Percentiles rank a stretch among this genome's conserved stretches.
These are phyloP conservation scores for Artemisia tridentata DNA, from an alignment of 129 eudicot species.

Conservation along the genomic window DNA sequence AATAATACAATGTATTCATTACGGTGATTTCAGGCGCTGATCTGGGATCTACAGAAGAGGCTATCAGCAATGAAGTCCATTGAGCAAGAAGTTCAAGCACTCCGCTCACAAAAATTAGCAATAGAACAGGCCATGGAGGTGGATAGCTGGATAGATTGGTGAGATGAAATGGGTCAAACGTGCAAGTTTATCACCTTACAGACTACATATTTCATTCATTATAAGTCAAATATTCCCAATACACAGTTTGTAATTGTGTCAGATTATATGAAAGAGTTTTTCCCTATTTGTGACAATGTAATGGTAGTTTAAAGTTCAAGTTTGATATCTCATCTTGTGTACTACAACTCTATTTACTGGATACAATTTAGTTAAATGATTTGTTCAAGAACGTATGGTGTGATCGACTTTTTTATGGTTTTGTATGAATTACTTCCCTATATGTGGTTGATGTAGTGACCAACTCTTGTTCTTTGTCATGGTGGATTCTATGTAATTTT, in stretches of 20 bases:
- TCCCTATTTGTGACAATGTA: slow-evolving; percentile 23
- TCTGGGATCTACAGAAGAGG: slow-evolving; percentile 67
- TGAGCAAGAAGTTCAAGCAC: slow-evolving; percentile 76
- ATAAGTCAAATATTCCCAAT: slow-evolving; percentile 15
- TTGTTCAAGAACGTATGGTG: background rate
- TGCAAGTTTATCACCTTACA: slow-evolving; percentile 26
- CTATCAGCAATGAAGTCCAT: slow-evolving; percentile 71
- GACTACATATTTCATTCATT: slow-evolving; percentile 27
- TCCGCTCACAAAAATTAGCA: slow-evolving; percentile 63
- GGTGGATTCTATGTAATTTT: slow-evolving; percentile 4
- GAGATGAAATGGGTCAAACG: background rate
- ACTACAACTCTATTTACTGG: slow-evolving; percentile 11
- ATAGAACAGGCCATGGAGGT: slow-evolving; percentile 73
- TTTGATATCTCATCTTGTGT: slow-evolving; percentile 13
- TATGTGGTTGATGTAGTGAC: slow-evolving; percentile 11
- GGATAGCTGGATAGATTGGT: slow-evolving; percentile 52
- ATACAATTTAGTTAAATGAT: slow-evolving; percentile 18
- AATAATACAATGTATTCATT: too few species aligned
- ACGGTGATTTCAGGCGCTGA: slow-evolving; percentile 65
- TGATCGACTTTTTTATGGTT: slow-evolving; percentile 5
- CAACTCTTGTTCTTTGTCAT: slow-evolving; percentile 7
- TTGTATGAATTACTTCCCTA: background rate
- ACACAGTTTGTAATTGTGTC: slow-evolving; percentile 10
- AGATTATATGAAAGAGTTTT: background rate
- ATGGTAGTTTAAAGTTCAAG: slow-evolving; percentile 3